Base-by-base conservation (phyloP, 176 grass and related monocot species). In the Aegilops speltoides region DNA sequence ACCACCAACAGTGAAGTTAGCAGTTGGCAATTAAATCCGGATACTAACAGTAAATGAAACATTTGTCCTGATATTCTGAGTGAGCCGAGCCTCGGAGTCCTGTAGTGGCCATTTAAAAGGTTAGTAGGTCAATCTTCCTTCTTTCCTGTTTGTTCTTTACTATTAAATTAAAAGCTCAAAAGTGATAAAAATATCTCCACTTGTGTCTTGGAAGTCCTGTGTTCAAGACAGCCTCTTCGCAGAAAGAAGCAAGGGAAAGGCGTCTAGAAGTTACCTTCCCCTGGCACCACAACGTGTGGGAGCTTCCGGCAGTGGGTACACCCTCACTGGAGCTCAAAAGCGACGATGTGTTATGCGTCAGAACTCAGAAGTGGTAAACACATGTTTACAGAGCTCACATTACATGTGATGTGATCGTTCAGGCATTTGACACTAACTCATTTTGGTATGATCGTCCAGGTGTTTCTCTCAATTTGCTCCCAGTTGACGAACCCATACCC, bases 181-280 rank as follows among this genome's bases (percentile, higher is more conserved):
- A 23, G 22, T 11, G 54, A 0, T 57, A 54, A 57, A 56, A 57
- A 0, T 57, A 22, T 57, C 54, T 9, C 54, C 54, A 22, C 0
- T 57, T 57, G 54, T 57, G 54, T 57, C 19, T 0, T 57, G 54
- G 0, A 57, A 1, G 19, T 57, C 19, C 6, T 8, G 0, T 0
- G 54, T 57, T 57, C 0, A 57, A 57, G 0, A 0, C 54, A 57
- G 54, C 54, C 54, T 20, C 19, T 57, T 57, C 1, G 54, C 54
- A 56, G 1, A 52, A 52, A 19, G 20, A 20, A 54, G 50, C 19
- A 22, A 57, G 19, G 54, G 7, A 57, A 57, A 57, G 19, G 19
- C 19, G 0, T 57, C 2, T 0, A 57, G 7, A 57, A 57, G 0
- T 3, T 0, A 0, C 54, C 19, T 57, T 57, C 54, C 54, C 2